Evolutionary conservation across 2,329 filamentous ascomycete genomes (phyloP).

Genomic region (Fusarium sambucinum): DNA sequence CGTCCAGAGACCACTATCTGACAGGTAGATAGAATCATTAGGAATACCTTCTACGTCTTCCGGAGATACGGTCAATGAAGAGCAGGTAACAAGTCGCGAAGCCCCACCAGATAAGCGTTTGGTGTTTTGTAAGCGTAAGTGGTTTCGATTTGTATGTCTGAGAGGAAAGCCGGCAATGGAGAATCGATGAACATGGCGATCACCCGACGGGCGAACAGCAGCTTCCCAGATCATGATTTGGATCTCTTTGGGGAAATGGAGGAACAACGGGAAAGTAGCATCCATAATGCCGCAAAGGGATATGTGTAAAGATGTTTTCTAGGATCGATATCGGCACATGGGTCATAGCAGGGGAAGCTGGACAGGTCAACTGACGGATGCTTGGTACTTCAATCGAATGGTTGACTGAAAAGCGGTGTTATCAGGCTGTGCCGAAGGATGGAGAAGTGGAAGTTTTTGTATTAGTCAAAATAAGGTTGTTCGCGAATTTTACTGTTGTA

Average conservation of each 20-base stretch:
- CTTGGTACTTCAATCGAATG: too few relatives aligned
- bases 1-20: slow-evolving; percentile 30
- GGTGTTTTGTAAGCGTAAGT: neutral
- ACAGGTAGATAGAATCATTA: slow-evolving; percentile 29
- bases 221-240: slow-evolving; percentile 28
- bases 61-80: slow-evolving; percentile 9
- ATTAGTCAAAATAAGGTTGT: too few relatives aligned
- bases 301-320: neutral
- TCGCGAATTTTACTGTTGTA: too few relatives aligned
- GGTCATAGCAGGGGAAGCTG: too few relatives aligned
- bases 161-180: slow-evolving; percentile 10
- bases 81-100: neutral
- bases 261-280: slow-evolving; percentile 5
- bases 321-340: too few relatives aligned
- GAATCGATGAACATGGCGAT: slow-evolving; percentile 31
- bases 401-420: too few relatives aligned
- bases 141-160: neutral
- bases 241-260: slow-evolving; percentile 17
- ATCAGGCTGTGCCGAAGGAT: too few relatives aligned
- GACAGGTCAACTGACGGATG: too few relatives aligned
- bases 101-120: too few relatives aligned
- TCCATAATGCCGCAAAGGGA: neutral
- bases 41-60: slow-evolving; percentile 1
- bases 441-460: too few relatives aligned
- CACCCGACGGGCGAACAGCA: slow-evolving; percentile 15